Percentiles rank a stretch among this genome's conserved stretches.
These are phyloP conservation scores for Ganoderma resinaceum DNA, from an alignment of 1,284 basidiomycete species.

Conservation along the genomic window DNA sequence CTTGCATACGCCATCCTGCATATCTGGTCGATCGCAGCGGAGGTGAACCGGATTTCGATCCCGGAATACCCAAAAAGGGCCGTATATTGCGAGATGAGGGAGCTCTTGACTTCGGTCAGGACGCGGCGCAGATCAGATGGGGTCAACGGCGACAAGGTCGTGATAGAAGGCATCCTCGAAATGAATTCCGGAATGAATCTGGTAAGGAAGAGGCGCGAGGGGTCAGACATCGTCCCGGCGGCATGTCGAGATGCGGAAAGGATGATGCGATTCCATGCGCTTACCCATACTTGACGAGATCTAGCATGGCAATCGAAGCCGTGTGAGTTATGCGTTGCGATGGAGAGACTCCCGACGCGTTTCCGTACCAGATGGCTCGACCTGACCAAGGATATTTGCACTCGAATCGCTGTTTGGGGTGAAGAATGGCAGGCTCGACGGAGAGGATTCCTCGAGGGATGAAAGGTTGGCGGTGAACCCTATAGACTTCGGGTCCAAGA, in stretches of 20 bases:
- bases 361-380: conserved; percentile 68
- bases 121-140: conserved; percentile 86
- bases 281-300: conserved; percentile 88
- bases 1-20: conserved; percentile 80
- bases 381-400: conserved; percentile 64
- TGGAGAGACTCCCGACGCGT: background rate
- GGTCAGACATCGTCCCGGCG: background rate
- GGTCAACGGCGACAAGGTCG: conserved; percentile 79
- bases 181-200: conserved; percentile 96
- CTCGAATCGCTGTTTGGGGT: conserved; percentile 67
- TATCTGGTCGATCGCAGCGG: conserved; percentile 75
- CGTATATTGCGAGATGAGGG: conserved; percentile 89
- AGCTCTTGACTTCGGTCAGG: conserved; percentile 90
- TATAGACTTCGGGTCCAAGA: conserved; percentile 66
- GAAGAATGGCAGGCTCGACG: conserved; percentile 67
- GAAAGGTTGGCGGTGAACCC: conserved; percentile 83
- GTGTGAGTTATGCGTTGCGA: background rate
- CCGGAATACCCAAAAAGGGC: conserved; percentile 83
- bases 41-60: conserved; percentile 85
- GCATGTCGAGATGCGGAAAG: background rate
- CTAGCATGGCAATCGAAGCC: conserved; percentile 43
- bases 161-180: conserved; percentile 88
- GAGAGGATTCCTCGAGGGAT: conserved; percentile 45
- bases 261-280: conserved; percentile 2
- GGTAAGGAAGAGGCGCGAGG: background rate